Base-by-base conservation (phyloP, 192 early-diverging fungal species). In the Ramicandelaber brevisporus region DNA sequence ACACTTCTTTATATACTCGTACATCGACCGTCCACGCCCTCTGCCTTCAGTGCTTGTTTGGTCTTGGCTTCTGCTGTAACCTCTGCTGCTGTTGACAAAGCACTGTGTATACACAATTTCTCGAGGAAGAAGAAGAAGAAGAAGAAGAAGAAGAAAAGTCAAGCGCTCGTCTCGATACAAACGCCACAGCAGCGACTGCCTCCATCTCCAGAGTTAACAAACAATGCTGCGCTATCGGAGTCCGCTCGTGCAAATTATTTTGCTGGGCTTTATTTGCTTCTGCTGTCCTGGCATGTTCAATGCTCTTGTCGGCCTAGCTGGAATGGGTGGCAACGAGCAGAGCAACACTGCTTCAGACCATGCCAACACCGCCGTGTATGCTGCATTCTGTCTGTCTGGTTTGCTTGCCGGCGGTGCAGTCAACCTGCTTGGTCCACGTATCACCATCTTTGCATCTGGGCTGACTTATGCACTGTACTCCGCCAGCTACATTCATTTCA, bases 251-350 rank as follows among this genome's bases (percentile, higher is more conserved):
- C 73, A 77, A 40, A 58, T 77, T 7, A 44, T 64, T 22, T 46
- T 72, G 8, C 47, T 69, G 26, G 60, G 67, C 33, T 57, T 75
- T 29, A 60, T 75, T 19, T 70, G 68, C 44, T 75, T 74, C 55
- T 57, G 61, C 26, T 74, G 71, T 36, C 71, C 71, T 8, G 68
- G 68, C 33, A 72, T 73, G 64, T 73, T 63, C 23, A 70, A 70
- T 32, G 40, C 40, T 4, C 35, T 36, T 28, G 40, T 33, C 7
- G 40, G 40, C 7, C 33, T 34, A 1, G 40, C 33, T 0, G 36
- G 51, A 0, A 40, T 68, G 16, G 67, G 65, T 29, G 65, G 64
- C 38, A 59, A 39, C 17, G 65, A 65, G 27, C 50, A 55, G 30
- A 44, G 49, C 14, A 42, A 35, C 13, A 53, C 59, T 24, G 62